Evolutionary conservation across 805 yeast genomes (phyloP).

Genomic region (Millerago galiae): DNA sequence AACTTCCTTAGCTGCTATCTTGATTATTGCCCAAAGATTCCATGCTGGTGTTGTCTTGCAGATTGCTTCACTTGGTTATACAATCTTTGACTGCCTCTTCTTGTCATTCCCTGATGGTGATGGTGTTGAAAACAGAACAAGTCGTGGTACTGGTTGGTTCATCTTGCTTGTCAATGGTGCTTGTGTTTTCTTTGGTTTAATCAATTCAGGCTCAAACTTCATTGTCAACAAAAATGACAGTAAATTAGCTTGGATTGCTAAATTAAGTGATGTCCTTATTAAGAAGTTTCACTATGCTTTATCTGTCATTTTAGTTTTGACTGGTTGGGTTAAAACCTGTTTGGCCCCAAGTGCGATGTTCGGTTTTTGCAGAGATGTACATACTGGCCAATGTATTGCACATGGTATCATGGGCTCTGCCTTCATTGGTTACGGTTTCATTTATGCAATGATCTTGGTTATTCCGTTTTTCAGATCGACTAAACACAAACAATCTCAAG

Average conservation of each 20-base stretch:
- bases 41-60: conserved; percentile 43
- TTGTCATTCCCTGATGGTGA: conserved; percentile 58
- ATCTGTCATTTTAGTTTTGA: conserved; percentile 40
- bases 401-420: conserved; percentile 97
- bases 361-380: conserved; percentile 79
- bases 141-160: conserved; percentile 65
- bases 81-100: conserved; percentile 49
- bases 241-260: conserved; percentile 24
- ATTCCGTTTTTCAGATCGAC: conserved; percentile 68
- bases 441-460: conserved; percentile 58
- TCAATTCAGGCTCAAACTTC: conserved; percentile 46
- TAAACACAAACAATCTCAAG: conserved; percentile 58
- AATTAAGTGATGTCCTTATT: conserved; percentile 32
- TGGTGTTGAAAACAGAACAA: conserved; percentile 62
- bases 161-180: conserved; percentile 40
- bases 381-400: conserved; percentile 93
- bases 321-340: conserved; percentile 76
- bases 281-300: conserved; percentile 35
- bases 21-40: conserved; percentile 47
- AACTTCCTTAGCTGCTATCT: conserved; percentile 51
- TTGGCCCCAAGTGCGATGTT: conserved; percentile 78
- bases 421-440: conserved; percentile 72
- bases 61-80: conserved; percentile 39
- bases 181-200: conserved; percentile 47
- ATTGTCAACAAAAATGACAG: conserved; percentile 19